Conservation (phyloP, 2,329 filamentous ascomycete species). For the Pseudogymnoascus sp. region DNA sequence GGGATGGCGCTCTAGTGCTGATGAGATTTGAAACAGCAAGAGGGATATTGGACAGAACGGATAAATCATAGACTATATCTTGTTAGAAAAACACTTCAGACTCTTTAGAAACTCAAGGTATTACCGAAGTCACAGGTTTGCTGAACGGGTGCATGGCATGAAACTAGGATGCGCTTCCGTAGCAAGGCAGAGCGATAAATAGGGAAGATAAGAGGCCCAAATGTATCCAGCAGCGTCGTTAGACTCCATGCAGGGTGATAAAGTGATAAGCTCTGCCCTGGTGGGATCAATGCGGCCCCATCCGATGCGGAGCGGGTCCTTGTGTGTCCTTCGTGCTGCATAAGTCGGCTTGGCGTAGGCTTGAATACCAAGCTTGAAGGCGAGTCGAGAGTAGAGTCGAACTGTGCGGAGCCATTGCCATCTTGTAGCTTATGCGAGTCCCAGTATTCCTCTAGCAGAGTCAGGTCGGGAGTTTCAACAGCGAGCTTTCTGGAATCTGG, state of each 20-base stretch:
- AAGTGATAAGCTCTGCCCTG: conserved; percentile 60
- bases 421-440: conserved; percentile 42
- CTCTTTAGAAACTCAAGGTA: conserved; percentile 12
- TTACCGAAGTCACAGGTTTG: conserved; percentile 81
- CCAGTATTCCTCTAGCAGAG: conserved; percentile 75
- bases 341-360: conserved; percentile 24
- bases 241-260: conserved; percentile 85
- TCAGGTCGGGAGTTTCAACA: conserved; percentile 52
- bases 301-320: conserved; percentile 56
- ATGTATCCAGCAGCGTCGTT: conserved; percentile 65
- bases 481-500: conserved; percentile 46
- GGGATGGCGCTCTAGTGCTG: conserved; percentile 50
- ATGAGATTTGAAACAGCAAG: conserved; percentile 62
- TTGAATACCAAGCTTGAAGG: conserved; percentile 39
- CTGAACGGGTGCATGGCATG: conserved; percentile 78
- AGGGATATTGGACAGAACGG: conserved; percentile 84
- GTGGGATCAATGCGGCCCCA: conserved; percentile 47
- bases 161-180: conserved; percentile 79
- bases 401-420: conserved; percentile 15
- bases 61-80: conserved; percentile 78
- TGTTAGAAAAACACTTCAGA: conserved; percentile 11
- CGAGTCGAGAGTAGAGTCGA: conserved; percentile 25
- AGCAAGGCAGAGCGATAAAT: conserved; percentile 80
- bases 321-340: conserved; percentile 35
- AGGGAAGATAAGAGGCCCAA: conserved; percentile 87